A percentile compares a stretch with the other conserved stretches of the same genome.
These are phyloP conservation scores for Asterophora lycoperdoides DNA, from an alignment of 768 basidiomycete species.

Conservation along the genomic window DNA sequence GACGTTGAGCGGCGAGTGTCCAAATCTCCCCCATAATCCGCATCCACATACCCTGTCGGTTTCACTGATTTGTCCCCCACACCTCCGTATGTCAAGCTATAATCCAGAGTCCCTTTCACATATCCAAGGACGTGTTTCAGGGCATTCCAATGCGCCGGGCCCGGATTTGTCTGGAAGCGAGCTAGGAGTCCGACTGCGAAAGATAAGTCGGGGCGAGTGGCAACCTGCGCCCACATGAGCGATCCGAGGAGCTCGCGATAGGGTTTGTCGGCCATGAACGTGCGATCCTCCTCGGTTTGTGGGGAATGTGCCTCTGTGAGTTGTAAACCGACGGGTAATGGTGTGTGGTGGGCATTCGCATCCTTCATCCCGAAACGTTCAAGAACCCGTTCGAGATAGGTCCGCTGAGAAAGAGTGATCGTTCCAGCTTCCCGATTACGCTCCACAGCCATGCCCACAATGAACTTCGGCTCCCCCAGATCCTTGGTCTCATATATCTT, in stretches of 20 bases:
- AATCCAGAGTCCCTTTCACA: slow-evolving; percentile 28
- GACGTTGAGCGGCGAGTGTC: slow-evolving; percentile 20
- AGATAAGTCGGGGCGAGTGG: slow-evolving; percentile 7
- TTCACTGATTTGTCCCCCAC: not conserved
- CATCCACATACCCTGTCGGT: slow-evolving; percentile 18
- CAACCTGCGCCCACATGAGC: not conserved
- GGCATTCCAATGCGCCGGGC: slow-evolving; percentile 32
- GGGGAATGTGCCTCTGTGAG: too few relatives aligned
- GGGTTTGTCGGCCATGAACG: too few relatives aligned
- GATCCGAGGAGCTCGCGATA: not conserved
- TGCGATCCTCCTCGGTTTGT: too few relatives aligned
- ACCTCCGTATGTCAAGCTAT: slow-evolving; percentile 18
- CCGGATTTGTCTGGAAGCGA: slow-evolving; percentile 22
- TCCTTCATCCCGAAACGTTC: too few relatives aligned
- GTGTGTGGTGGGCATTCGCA: too few relatives aligned
- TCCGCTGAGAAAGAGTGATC: too few relatives aligned
- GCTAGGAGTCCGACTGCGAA: slow-evolving; percentile 19
- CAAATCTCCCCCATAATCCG: slow-evolving; percentile 25
- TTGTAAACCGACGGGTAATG: too few relatives aligned
- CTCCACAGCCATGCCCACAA: too few relatives aligned
- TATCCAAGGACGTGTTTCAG: slow-evolving; percentile 32
- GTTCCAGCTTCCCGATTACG: too few relatives aligned
- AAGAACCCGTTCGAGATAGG: too few relatives aligned
- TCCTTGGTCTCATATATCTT: too few relatives aligned
- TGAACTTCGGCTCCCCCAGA: too few relatives aligned